Percentiles rank a stretch among this genome's conserved stretches.
Conservation (phyloP, 2,329 filamentous ascomycete genomes). For the Penicillium frequentans region DNA sequence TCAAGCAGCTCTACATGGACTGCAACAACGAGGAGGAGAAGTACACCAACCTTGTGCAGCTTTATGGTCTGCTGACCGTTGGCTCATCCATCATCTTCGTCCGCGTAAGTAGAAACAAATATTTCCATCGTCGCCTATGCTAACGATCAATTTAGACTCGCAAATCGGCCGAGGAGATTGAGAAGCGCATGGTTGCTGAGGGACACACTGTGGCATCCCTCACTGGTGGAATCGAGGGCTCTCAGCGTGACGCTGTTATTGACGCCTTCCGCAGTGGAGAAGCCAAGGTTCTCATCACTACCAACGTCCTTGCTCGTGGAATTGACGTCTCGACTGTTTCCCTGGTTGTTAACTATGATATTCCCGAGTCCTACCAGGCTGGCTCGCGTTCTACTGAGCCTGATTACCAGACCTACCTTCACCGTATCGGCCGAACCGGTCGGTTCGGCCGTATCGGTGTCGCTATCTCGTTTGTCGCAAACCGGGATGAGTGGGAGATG, state of each 20-base stretch:
- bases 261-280: conserved; percentile 81
- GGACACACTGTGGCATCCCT: conserved; percentile 90
- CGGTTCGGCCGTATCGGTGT: conserved; percentile 96
- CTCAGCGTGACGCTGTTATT: conserved; percentile 78
- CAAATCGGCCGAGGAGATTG: conserved; percentile 80
- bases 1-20: conserved; percentile 97
- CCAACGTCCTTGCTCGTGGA: conserved; percentile 92
- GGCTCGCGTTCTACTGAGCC: conserved; percentile 64
- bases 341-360: conserved; percentile 98
- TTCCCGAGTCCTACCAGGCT: conserved; percentile 64
- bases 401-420: conserved; percentile 93
- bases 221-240: conserved; percentile 83
- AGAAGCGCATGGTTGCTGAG: conserved; percentile 80
- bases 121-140: not conserved
- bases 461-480: conserved; percentile 90
- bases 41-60: conserved; percentile 82
- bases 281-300: conserved; percentile 96
- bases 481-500: conserved; percentile 75
- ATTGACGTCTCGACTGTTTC: conserved; percentile 92
- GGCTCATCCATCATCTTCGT: conserved; percentile 98
- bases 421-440: conserved; percentile 95
- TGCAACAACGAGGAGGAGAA: conserved; percentile 80
- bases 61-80: conserved; percentile 95
- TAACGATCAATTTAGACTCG: conserved; percentile 62
- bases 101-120: conserved; percentile 57